These are phyloP conservation scores for Monilinia laxa DNA, from an alignment of 2,329 filamentous ascomycete genomes.

Conservation along the genomic window DNA sequence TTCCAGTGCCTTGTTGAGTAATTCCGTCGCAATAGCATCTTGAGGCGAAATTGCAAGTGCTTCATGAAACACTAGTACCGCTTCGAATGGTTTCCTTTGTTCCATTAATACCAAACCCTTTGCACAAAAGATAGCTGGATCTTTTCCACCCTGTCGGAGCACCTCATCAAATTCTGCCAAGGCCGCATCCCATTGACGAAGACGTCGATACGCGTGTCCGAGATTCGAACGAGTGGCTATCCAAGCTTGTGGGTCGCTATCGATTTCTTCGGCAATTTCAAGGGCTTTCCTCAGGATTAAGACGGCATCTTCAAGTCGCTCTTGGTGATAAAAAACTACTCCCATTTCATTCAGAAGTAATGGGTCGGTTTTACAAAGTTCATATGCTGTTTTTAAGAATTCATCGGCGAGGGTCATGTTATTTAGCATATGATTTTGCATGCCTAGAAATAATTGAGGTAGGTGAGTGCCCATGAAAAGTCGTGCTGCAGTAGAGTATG, in stretches of 20 bases:
- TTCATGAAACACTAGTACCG: slow-evolving; percentile 80
- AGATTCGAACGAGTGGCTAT: slow-evolving; percentile 83
- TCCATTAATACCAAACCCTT: slow-evolving; percentile 85
- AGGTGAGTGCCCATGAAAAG: slow-evolving; percentile 96
- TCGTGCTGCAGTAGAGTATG: slow-evolving; percentile 91
- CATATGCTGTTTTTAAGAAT: slow-evolving; percentile 87
- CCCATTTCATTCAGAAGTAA: slow-evolving; percentile 93
- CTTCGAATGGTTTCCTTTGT: slow-evolving; percentile 70
- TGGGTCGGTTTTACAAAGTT: slow-evolving; percentile 79
- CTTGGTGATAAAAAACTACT: slow-evolving; percentile 92
- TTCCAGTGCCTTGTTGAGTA: slow-evolving; percentile 69
- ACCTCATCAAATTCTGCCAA: slow-evolving; percentile 85
- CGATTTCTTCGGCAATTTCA: slow-evolving; percentile 73
- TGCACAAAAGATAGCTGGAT: slow-evolving; percentile 73
- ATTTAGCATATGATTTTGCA: slow-evolving; percentile 96
- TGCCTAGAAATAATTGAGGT: slow-evolving; percentile 91
- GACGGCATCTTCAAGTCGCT: slow-evolving; percentile 71
- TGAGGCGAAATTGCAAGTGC: slow-evolving; percentile 76
- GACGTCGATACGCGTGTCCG: slow-evolving; percentile 78
- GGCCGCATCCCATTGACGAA: slow-evolving; percentile 67
- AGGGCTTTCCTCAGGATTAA: slow-evolving; percentile 77
- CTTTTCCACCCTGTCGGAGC: slow-evolving; percentile 76
- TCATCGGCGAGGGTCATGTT: slow-evolving; percentile 93
- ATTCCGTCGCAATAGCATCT: slow-evolving; percentile 76
- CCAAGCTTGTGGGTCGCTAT: slow-evolving; percentile 79